Conservation (phyloP, 108 stramenopile species). For the Epithemia pelagica region DNA sequence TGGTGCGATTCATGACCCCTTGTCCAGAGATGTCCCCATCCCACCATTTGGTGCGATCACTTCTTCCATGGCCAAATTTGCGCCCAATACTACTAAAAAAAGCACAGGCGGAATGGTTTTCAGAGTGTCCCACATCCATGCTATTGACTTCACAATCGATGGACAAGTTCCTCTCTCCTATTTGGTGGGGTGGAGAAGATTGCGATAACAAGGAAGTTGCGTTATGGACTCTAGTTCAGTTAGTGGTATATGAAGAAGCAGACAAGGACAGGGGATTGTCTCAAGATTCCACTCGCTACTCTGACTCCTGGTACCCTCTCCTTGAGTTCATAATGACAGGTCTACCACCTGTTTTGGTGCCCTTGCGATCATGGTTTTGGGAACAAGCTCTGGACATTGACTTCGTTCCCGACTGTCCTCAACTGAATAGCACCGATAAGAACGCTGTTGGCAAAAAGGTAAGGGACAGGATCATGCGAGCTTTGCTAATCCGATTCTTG, state of each 20-base stretch:
- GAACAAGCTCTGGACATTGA: background rate
- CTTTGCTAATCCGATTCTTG: background rate
- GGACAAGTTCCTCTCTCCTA: background rate
- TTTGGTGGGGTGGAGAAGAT: background rate
- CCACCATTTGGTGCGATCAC: background rate
- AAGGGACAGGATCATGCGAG: background rate
- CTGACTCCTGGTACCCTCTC: background rate
- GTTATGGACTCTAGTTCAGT: background rate
- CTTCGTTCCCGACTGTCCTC: background rate
- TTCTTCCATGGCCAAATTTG: background rate
- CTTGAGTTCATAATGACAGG: background rate
- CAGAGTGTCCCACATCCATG: too few species aligned
- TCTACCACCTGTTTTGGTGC: background rate
- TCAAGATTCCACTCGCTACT: background rate
- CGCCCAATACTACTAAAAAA: background rate
- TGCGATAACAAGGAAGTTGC: background rate
- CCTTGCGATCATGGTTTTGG: background rate
- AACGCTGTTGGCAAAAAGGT: background rate
- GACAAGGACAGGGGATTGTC: background rate
- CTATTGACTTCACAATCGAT: too few species aligned
- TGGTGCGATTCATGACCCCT: background rate
- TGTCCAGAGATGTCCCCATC: background rate
- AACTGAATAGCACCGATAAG: background rate
- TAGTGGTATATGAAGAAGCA: background rate
- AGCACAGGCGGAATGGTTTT: background rate